Base-by-base conservation (phyloP, 805 yeast genomes). In the Candida endomychidarum region DNA sequence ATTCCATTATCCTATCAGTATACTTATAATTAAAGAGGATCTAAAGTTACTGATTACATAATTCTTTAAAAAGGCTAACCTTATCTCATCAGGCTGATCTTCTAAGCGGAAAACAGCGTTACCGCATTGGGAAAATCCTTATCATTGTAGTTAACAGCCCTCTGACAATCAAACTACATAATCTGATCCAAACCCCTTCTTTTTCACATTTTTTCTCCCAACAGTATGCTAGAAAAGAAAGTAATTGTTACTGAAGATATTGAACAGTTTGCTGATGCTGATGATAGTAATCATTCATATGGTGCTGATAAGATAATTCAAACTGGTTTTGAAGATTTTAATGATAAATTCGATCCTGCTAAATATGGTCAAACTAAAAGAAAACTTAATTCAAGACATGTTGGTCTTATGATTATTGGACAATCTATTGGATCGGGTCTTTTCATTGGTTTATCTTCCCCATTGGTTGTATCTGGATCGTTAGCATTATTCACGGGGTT, bases 381-480 rank as follows among this genome's bases (percentile, higher is more conserved):
- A 42, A 48, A 52, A 30, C 46, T 63, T 31, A 46, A 48, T 3
- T 48, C 61, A 3, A 54, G 69, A 28, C 70, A 65, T 47, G 60
- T 65, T 9, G 51, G 61, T 17, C 52, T 65, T 42, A 59, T 65
- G 60, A 53, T 60, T 28, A 60, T 65, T 38, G 68, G 70, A 15
- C 65, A 58, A 40, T 42, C 54, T 39, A 56, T 65, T 23, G 71
- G 71, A 9, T 54, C 65, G 2, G 71, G 70, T 18, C 49, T 65
- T 24, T 65, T 57, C 45, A 52, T 65, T 19, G 67, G 68, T 7
- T 42, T 64, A 25, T 46, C 57, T 17, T 32, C 55, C 2, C 67
- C 67, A 3, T 56, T 65, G 34, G 54, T 52, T 42, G 52, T 54
- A 2, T 54, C 61, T 4, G 70, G 70, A 10, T 58, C 67, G 10